Conservation (phyloP, 345 rosid genomes). For the Boechera retrofracta region DNA sequence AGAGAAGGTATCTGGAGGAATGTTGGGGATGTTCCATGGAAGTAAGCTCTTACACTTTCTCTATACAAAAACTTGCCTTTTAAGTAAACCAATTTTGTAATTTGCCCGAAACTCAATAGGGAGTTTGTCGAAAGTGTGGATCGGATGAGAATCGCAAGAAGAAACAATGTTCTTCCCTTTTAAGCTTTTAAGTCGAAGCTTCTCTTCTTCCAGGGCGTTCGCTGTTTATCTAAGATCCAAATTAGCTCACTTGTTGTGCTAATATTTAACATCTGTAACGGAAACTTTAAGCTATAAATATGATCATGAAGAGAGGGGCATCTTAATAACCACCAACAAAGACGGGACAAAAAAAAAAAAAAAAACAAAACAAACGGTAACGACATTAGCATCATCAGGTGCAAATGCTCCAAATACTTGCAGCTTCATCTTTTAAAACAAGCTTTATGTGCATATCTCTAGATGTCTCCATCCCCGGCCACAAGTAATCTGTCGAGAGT, state of each 20-base stretch:
- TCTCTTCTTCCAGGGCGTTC: background rate
- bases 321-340: conserved; percentile 32
- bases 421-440: conserved; percentile 21
- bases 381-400: conserved; percentile 28
- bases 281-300: conserved; percentile 26
- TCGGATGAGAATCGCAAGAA: conserved; percentile 66
- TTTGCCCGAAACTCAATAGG: conserved; percentile 46
- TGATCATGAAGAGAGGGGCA: conserved; percentile 31
- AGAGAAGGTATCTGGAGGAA: conserved; percentile 63
- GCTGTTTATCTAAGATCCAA: conserved; percentile 19
- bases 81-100: background rate
- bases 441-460: conserved; percentile 33
- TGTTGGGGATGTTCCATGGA: conserved; percentile 76
- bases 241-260: conserved; percentile 33
- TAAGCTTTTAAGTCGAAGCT: conserved; percentile 28
- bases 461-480: conserved; percentile 47
- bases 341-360: background rate
- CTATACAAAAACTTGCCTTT: background rate
- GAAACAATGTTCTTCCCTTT: conserved; percentile 43
- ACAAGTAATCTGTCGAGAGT: conserved; percentile 60
- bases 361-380: conserved; percentile 25
- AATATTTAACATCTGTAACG: conserved; percentile 29
- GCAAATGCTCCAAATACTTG: conserved; percentile 18
- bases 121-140: conserved; percentile 58
- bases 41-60: conserved; percentile 47